Evolutionary conservation across 1,284 basidiomycete species (phyloP), one percentile per base, ranked within the genome.

Genomic region (Puccinia sorghi): DNA sequence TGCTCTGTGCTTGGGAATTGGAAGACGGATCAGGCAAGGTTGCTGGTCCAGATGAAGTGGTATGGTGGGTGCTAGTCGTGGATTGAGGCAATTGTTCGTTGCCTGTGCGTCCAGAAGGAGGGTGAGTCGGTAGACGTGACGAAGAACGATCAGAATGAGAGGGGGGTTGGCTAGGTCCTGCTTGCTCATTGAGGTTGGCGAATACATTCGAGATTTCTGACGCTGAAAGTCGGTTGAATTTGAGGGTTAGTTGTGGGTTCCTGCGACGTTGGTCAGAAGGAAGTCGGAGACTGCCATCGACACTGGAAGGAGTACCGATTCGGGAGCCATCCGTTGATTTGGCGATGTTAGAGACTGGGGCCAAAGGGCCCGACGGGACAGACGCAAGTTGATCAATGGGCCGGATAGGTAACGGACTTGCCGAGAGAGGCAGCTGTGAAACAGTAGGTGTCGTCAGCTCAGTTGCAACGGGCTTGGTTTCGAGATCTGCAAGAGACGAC

Each of bases 161-260:
- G 20, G 69, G 50, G 8, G 61, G 32, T 11, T 48, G 46, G n/a
- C 48, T 48, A 25, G 56, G 27, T 25, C 46, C 39, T 8, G n/a
- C 27, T 46, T 57, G 46, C 48, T 78, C 54, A n/a, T 43, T 48
- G 15, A 63, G n/a, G 6, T 52, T 56, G 59, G 32, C 70, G 46
- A 72, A 64, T 2, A 79, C 70, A 48, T 25, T 46, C 11, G 70
- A 72, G 39, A 64, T 50, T 64, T 72, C 67, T n/a, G 57, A 52
- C 15, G 54, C 46, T 11, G 69, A 64, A 39, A 79, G 37, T 1
- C 57, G 50, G 54, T 79, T 71, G 20, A 79, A 39, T 37, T 79
- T 79, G n/a, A 79, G 69, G 20, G 70, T 79, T 3, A 79, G 61
- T 43, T 79, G 69, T 41, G 77, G 77, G 64, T 72, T 79, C 5